A percentile compares a stretch with the other conserved stretches of the same genome.
phyloP scores from a whole-genome alignment of 768 basidiomycete species.

The Mycena leptocephala region DNA sequence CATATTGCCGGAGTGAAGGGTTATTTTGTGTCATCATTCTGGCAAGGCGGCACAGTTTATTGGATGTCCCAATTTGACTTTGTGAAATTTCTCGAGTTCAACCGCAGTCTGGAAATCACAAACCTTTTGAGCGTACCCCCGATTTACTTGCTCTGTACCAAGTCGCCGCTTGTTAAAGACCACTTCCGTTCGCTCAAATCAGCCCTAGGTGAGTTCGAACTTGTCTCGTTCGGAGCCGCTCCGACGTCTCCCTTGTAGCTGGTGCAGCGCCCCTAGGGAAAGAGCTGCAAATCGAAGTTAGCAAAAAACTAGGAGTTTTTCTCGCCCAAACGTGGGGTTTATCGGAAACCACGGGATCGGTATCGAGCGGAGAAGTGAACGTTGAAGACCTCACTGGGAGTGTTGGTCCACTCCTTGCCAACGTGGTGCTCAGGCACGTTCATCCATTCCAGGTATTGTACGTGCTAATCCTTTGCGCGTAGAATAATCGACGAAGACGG shows the following conservation, averaged over 20 bases:
- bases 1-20: slow-evolving; percentile 16
- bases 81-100: slow-evolving; percentile 16
- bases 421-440: neutral
- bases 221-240: neutral
- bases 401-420: slow-evolving; percentile 2
- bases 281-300: slow-evolving; percentile 12
- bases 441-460: too few relatives aligned
- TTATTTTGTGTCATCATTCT: slow-evolving; percentile 16
- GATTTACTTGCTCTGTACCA: slow-evolving; percentile 21
- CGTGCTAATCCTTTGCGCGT: neutral
- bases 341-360: slow-evolving; percentile 23
- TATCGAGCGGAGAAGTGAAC: neutral
- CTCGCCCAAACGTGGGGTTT: slow-evolving; percentile 26
- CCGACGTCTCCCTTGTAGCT: neutral
- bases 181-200: slow-evolving; percentile 2
- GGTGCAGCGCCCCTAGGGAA: slow-evolving; percentile 29
- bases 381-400: slow-evolving; percentile 21
- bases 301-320: slow-evolving; percentile 19
- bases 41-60: slow-evolving; percentile 12
- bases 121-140: slow-evolving; percentile 23
- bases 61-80: slow-evolving; percentile 29
- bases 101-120: slow-evolving; percentile 5
- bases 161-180: slow-evolving; percentile 21
- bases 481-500: slow-evolving; percentile 24
- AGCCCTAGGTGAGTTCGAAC: neutral